These are phyloP conservation scores for Blastomyces percursus DNA, from an alignment of 2,329 filamentous ascomycete species.

Conservation along the genomic window DNA sequence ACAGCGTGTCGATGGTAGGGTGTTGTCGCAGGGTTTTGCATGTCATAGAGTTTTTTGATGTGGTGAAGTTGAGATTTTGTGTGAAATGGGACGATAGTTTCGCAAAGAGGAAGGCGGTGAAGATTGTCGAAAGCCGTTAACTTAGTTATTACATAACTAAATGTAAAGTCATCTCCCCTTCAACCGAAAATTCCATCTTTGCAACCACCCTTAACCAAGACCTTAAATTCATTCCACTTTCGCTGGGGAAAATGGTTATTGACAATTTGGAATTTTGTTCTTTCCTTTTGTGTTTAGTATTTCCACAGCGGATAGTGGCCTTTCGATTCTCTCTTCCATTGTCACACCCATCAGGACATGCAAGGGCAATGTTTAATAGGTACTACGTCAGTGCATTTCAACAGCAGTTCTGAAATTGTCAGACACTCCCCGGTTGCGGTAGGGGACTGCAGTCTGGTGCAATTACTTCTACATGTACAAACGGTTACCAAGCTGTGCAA, in stretches of 20 bases:
- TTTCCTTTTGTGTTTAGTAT: background rate
- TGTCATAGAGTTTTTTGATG: background rate
- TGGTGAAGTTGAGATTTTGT: background rate
- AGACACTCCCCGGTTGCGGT: background rate
- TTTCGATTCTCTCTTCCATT: background rate
- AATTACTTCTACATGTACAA: background rate
- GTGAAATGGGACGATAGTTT: background rate
- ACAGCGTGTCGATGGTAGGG: background rate
- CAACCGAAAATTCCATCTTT: too few relatives aligned
- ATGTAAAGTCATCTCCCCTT: too few relatives aligned
- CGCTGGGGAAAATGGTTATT: too few relatives aligned
- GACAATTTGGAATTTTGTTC: background rate
- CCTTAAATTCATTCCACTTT: too few relatives aligned
- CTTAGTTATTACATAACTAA: too few relatives aligned
- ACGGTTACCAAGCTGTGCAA: background rate
- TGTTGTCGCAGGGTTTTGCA: background rate
- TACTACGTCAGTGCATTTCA: background rate
- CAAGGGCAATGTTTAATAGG: background rate
- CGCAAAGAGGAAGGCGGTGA: conserved; percentile 3
- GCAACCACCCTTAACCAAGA: too few relatives aligned
- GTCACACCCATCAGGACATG: background rate
- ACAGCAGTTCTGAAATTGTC: background rate
- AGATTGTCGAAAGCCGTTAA: too few relatives aligned
- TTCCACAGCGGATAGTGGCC: background rate
- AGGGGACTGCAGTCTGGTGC: background rate